Percentiles rank a stretch among this genome's conserved stretches.
Evolutionary conservation across 2,329 filamentous ascomycete species (phyloP).

Genomic region (Paraconiothyrium brasiliense): DNA sequence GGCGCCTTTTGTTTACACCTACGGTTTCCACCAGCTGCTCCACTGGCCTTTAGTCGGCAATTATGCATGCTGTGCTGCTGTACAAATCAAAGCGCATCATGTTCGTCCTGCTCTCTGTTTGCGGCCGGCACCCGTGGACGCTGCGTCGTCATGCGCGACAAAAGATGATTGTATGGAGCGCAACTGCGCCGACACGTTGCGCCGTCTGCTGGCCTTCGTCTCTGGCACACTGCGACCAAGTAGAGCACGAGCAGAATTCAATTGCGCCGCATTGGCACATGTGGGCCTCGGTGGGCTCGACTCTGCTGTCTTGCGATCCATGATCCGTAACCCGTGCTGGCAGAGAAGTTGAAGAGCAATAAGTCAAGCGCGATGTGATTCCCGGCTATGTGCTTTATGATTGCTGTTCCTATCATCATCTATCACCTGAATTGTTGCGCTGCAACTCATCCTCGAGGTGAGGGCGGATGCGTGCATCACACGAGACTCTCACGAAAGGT

Average conservation of each 20-base stretch:
- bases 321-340: background rate
- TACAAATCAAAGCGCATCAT: background rate
- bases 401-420: background rate
- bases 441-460: background rate
- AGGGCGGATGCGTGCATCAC: background rate
- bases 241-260: background rate
- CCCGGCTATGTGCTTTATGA: background rate
- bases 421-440: background rate
- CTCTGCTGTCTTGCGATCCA: background rate
- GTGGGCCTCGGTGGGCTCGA: background rate
- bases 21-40: background rate
- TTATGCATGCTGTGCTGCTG: background rate
- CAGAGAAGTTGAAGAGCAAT: background rate
- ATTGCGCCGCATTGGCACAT: background rate
- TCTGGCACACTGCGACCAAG: background rate
- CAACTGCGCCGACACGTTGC: conserved; percentile 8
- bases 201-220: background rate
- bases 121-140: background rate
- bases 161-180: conserved; percentile 4
- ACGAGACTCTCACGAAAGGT: conserved; percentile 30
- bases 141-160: background rate
- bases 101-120: background rate
- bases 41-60: background rate
- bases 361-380: background rate
- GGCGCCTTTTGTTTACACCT: conserved; percentile 13